Conservation (phyloP, 345 rosid species). For the Eutrema yunnanense region DNA sequence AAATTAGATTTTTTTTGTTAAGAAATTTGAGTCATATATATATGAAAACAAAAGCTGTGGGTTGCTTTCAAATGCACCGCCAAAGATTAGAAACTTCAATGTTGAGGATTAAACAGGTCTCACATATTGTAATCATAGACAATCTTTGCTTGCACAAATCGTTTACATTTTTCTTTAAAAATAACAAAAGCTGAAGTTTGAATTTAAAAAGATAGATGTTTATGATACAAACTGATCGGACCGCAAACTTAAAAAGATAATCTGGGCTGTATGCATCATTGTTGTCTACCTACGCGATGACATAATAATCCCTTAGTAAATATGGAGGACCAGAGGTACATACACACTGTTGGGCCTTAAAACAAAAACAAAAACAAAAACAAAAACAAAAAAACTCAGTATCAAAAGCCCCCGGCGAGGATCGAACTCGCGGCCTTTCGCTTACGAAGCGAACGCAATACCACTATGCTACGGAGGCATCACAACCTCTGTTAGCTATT, state of each 20-base stretch:
- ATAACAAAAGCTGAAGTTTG: too few relatives aligned
- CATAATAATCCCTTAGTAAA: not conserved
- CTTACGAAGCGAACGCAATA: constrained; percentile 99
- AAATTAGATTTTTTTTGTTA: not conserved
- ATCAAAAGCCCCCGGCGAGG: constrained; percentile 56
- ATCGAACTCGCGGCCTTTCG: constrained; percentile 99
- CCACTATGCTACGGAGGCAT: constrained; percentile 97
- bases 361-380: too few relatives aligned
- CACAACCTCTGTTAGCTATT: fast-evolving
- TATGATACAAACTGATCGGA: not conserved
- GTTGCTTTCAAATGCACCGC: not conserved
- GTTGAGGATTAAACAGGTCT: too few relatives aligned
- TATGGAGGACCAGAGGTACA: not conserved
- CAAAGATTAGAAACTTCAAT: not conserved
- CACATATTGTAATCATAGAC: not conserved
- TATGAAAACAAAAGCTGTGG: not conserved
- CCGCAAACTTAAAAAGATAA: not conserved
- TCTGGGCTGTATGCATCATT: not conserved
- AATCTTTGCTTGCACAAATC: not conserved
- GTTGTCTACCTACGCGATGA: not conserved
- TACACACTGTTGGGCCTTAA: not conserved
- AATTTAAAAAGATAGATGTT: not conserved
- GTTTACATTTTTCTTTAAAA: too few relatives aligned
- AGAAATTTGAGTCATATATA: not conserved
- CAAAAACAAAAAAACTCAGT: too few relatives aligned